Conservation (phyloP, 768 basidiomycete species). For the Lactarius trivialis region DNA sequence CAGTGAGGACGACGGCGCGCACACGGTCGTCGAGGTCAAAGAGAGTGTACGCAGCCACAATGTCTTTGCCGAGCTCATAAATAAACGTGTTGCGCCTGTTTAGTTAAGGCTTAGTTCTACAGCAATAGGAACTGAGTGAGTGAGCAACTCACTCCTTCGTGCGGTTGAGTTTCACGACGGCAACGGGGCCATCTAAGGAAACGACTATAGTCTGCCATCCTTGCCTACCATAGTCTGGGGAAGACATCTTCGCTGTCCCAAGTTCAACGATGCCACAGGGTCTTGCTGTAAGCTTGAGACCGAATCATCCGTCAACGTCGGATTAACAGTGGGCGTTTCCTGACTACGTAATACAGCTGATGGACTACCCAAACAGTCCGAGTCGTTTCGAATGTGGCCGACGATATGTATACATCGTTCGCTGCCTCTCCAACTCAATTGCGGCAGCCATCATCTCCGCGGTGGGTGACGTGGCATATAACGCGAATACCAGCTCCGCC, state of each 20-base stretch:
- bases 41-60: conserved; percentile 39
- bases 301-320: no score
- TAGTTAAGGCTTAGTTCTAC: neutral
- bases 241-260: conserved; percentile 3
- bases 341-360: neutral
- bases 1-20: conserved; percentile 44
- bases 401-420: neutral
- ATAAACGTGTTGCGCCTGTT: conserved; percentile 44
- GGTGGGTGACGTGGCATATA: conserved; percentile 15
- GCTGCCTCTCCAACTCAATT: conserved; percentile 8
- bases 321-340: no score
- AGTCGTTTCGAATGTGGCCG: neutral
- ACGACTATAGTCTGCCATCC: conserved; percentile 40
- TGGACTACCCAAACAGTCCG: neutral
- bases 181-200: conserved; percentile 38
- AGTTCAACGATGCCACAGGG: neutral
- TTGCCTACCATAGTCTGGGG: conserved; percentile 18
- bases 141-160: conserved; percentile 38
- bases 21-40: conserved; percentile 49
- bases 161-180: conserved; percentile 42
- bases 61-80: conserved; percentile 31
- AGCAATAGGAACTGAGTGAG: neutral
- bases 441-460: neutral
- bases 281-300: no score
- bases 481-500: conserved; percentile 10